A percentile compares a stretch with the other conserved stretches of the same genome.
phyloP scores from a whole-genome alignment of 345 rosid species.

The Combretum micranthum region DNA sequence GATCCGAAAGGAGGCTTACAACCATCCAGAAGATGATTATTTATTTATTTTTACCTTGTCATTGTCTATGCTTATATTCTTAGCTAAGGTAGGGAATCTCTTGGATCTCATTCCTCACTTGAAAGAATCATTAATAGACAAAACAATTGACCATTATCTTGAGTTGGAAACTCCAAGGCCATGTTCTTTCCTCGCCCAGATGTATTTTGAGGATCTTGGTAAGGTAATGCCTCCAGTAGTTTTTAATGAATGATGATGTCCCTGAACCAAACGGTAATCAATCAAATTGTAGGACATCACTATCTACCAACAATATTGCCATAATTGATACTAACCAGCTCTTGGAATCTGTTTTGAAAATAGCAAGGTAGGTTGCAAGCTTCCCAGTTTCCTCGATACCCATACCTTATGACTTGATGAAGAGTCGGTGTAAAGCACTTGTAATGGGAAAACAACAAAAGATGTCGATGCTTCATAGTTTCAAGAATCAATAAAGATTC shows the following conservation, averaged over 20 bases:
- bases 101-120: slow-evolving; percentile 60
- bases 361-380: slow-evolving; percentile 84
- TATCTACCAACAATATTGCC: slow-evolving; percentile 42
- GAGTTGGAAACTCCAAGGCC: slow-evolving; percentile 75
- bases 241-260: slow-evolving; percentile 60
- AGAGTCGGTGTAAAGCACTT: slow-evolving; percentile 87
- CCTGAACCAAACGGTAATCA: slow-evolving; percentile 70
- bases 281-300: slow-evolving; percentile 66
- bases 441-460: slow-evolving; percentile 79
- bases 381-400: slow-evolving; percentile 54
- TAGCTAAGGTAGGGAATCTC: slow-evolving; percentile 70
- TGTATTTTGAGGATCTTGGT: slow-evolving; percentile 52
- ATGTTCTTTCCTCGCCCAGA: slow-evolving; percentile 58
- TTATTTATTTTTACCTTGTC: slow-evolving; percentile 82
- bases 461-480: slow-evolving; percentile 87
- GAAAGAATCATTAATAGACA: slow-evolving; percentile 54
- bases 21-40: slow-evolving; percentile 73
- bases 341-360: slow-evolving; percentile 83
- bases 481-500: slow-evolving; percentile 60
- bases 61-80: slow-evolving; percentile 77
- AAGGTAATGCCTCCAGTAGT: slow-evolving; percentile 60
- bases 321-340: slow-evolving; percentile 67
- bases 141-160: no score
- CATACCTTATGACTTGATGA: slow-evolving; percentile 84
- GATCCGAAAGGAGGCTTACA: slow-evolving; percentile 66